phyloP scores from a whole-genome alignment of 1,284 basidiomycete species.

The Mycena citricolor region DNA sequence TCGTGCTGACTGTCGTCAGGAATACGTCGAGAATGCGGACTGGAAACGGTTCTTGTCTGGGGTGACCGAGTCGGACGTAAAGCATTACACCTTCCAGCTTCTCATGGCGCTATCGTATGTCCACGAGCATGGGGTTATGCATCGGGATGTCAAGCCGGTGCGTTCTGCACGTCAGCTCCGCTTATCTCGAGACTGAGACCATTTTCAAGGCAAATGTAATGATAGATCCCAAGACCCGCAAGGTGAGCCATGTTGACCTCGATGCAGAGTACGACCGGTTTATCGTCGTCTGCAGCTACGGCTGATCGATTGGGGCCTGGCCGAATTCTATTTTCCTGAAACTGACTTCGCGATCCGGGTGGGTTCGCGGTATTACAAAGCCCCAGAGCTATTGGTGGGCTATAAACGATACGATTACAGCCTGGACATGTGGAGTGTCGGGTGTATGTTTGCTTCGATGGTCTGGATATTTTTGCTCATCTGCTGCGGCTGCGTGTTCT shows the following conservation, averaged over 20 bases:
- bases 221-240: constrained; percentile 81
- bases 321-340: constrained; percentile 88
- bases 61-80: constrained; percentile 79
- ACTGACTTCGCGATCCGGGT: constrained; percentile 89
- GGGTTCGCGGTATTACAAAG: constrained; percentile 89
- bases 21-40: constrained; percentile 83
- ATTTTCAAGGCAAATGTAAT: constrained; percentile 70
- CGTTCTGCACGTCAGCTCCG: not conserved
- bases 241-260: constrained; percentile 43
- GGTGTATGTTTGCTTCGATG: constrained; percentile 89
- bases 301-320: constrained; percentile 90
- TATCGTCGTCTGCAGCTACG: constrained; percentile 51
- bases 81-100: constrained; percentile 84
- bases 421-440: constrained; percentile 86
- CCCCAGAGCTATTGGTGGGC: constrained; percentile 84
- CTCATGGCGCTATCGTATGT: constrained; percentile 88
- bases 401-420: constrained; percentile 87
- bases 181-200: too few relatives aligned
- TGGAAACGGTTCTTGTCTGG: constrained; percentile 79
- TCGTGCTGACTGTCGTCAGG: constrained; percentile 29
- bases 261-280: not conserved
- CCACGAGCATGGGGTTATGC: constrained; percentile 88
- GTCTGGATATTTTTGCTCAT: constrained; percentile 37
- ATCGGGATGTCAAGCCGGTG: constrained; percentile 76
- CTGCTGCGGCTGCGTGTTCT: not conserved